Base-by-base conservation (phyloP, 192 early-diverging fungal species). In the Coemansia sp. region DNA sequence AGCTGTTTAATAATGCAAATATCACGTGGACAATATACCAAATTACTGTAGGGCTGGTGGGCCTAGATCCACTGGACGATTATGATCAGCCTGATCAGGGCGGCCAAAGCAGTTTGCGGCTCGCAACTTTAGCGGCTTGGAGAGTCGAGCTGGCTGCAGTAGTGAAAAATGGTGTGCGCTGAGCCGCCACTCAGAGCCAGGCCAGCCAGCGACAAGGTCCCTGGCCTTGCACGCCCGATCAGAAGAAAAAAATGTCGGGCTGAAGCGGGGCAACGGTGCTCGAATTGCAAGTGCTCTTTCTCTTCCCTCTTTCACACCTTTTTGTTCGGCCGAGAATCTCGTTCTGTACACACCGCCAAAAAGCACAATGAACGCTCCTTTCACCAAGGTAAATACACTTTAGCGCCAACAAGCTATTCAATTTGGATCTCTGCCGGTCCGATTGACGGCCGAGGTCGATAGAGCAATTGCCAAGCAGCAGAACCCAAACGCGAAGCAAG, bases 291-390 rank as follows among this genome's bases (percentile, higher is more conserved):
- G 58, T 25, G 58, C 42, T 59, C 64, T 36, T 37, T 72, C 70
- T 66, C 64, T 67, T 63, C 66, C 49, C 56, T 64, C 24, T 50
- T 63, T 31, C 50, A 57, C 50, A 56, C 68, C 54, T 56, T 56
- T 56, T 56, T 71, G 65, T 59, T 58, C 61, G 68, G 66, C 58
- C 60, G 60, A 69, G 61, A 57, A 67, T 56, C 63, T 63, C 40
- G 47, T 20, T 65, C 62, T 54, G 48, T 40, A 56, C 52, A 54
- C 42, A 60, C 53, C 70, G 60, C 66, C 63, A 66, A 68, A 68
- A 69, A 75, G 65, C 58, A 71, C 62, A 54, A 81, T 81, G 78
- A 81, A 71, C 78, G 78, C 78, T 60, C 73, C 73, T 14, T 81
- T 68, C 55, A 69, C 72, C 60, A 81, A 81, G 78, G 78, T 81